A percentile compares a stretch with the other conserved stretches of the same genome.
These are phyloP conservation scores for Citrus inodora DNA, from an alignment of 345 rosid genomes.

Conservation along the genomic window DNA sequence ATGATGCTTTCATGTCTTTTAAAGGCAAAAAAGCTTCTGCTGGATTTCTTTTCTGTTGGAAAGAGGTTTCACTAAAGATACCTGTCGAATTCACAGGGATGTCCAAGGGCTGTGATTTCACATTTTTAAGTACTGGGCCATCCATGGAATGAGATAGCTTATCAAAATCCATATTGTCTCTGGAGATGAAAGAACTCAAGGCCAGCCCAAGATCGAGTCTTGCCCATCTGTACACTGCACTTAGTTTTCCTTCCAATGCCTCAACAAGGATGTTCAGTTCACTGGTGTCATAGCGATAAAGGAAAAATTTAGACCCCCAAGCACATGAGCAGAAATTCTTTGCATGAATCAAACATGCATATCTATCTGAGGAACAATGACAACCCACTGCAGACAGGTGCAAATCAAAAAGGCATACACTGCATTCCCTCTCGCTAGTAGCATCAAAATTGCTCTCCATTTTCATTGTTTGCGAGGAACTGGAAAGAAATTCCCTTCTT, in stretches of 20 bases:
- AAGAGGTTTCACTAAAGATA: conserved; percentile 11
- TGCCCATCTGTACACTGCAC: conserved; percentile 98
- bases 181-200: conserved; percentile 52
- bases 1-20: conserved; percentile 24
- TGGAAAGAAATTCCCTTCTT: conserved; percentile 63
- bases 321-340: conserved; percentile 81
- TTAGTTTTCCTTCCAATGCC: conserved; percentile 94
- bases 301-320: conserved; percentile 62
- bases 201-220: conserved; percentile 90
- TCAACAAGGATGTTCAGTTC: conserved; percentile 88
- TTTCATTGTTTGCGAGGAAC: conserved; percentile 61
- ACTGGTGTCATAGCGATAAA: conserved; percentile 77
- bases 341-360: conserved; percentile 85
- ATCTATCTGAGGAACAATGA: conserved; percentile 84
- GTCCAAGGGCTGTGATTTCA: conserved; percentile 35
- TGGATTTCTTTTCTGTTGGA: conserved; percentile 29
- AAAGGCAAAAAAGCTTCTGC: conserved; percentile 24
- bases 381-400: conserved; percentile 99
- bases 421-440: conserved; percentile 86
- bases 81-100: conserved; percentile 25
- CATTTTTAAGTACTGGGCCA: conserved; percentile 26
- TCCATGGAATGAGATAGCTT: conserved; percentile 40
- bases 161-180: conserved; percentile 35
- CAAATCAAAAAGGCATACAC: conserved; percentile 83
- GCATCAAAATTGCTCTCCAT: conserved; percentile 92